Evolutionary conservation across 495 filamentous ascomycete species (phyloP).

Genomic region (Lophiotrema nucula): DNA sequence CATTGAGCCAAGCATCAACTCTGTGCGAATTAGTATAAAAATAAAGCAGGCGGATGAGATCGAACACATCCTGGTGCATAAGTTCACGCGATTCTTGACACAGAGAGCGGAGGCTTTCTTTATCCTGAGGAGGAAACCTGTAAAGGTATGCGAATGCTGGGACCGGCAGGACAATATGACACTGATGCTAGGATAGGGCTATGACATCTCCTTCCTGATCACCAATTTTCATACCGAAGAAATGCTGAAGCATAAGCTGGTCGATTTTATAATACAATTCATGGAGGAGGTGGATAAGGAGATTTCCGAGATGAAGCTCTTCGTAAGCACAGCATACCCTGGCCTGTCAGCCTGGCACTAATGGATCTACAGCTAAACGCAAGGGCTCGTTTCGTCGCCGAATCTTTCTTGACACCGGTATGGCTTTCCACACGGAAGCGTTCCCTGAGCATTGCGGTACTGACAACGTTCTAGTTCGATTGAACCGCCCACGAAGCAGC

Average conservation of each 20-base stretch:
- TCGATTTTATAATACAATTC: constrained; percentile 97
- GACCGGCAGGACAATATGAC: background rate
- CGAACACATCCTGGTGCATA: constrained; percentile 94
- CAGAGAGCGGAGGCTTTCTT: constrained; percentile 98
- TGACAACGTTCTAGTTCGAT: constrained; percentile 21
- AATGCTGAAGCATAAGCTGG: constrained; percentile 97
- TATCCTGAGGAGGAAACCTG: constrained; percentile 88
- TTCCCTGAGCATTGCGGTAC: too few relatives aligned
- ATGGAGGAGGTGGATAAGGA: constrained; percentile 99
- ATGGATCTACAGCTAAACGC: constrained; percentile 74
- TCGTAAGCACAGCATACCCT: constrained; percentile 59
- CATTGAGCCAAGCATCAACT: constrained; percentile 95
- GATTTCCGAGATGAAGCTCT: constrained; percentile 99
- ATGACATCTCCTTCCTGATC: constrained; percentile 97
- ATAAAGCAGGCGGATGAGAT: constrained; percentile 99
- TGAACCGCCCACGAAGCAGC: too few relatives aligned
- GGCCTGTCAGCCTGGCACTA: background rate
- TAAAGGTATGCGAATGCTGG: constrained; percentile 63
- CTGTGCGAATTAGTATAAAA: constrained; percentile 89
- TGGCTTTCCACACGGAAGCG: too few relatives aligned
- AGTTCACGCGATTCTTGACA: constrained; percentile 93
- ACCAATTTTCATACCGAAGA: constrained; percentile 98
- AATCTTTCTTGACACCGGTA: constrained; percentile 96
- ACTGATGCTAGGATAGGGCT: constrained; percentile 62
- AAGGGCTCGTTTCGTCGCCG: constrained; percentile 94